These are phyloP conservation scores for Lepidium africanum DNA, from an alignment of 345 rosid genomes.

Conservation along the genomic window DNA sequence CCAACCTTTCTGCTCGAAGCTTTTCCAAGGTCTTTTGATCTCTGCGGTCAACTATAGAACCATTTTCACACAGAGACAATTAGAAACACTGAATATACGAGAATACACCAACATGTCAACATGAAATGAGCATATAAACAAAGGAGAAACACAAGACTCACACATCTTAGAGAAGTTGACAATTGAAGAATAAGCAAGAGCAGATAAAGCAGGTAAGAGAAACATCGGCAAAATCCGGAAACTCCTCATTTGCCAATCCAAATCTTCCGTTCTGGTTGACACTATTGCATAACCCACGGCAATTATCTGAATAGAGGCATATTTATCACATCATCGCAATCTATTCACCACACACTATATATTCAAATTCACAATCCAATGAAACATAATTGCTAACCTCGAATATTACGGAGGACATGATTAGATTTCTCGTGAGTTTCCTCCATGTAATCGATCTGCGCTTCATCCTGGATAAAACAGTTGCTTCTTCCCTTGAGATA, in stretches of 20 bases:
- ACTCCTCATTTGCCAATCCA: constrained; percentile 71
- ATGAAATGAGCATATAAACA: not conserved
- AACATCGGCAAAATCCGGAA: constrained; percentile 60
- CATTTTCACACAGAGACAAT: not conserved
- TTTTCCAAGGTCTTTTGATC: constrained; percentile 78
- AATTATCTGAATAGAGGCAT: constrained; percentile 37
- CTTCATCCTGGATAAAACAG: constrained; percentile 57
- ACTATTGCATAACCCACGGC: constrained; percentile 64
- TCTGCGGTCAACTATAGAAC: constrained; percentile 59
- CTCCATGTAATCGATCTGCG: constrained; percentile 59
- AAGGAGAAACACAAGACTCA: constrained; percentile 27
- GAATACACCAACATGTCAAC: not conserved
- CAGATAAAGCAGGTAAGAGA: constrained; percentile 56
- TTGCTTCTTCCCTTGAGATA: constrained; percentile 83
- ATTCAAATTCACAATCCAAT: not conserved
- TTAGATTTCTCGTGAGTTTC: constrained; percentile 49
- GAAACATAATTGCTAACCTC: constrained; percentile 39
- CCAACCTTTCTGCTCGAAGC: constrained; percentile 83
- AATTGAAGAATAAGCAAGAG: constrained; percentile 44
- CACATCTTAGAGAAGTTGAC: constrained; percentile 53
- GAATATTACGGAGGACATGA: constrained; percentile 52
- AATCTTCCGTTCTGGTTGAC: constrained; percentile 49
- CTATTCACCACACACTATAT: not conserved
- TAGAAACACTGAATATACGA: not conserved
- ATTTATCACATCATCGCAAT: not conserved